Evolutionary conservation across 305 asterid genomes (phyloP), one percentile per base, ranked within the genome.

Genomic region (Rubia peregrina): DNA sequence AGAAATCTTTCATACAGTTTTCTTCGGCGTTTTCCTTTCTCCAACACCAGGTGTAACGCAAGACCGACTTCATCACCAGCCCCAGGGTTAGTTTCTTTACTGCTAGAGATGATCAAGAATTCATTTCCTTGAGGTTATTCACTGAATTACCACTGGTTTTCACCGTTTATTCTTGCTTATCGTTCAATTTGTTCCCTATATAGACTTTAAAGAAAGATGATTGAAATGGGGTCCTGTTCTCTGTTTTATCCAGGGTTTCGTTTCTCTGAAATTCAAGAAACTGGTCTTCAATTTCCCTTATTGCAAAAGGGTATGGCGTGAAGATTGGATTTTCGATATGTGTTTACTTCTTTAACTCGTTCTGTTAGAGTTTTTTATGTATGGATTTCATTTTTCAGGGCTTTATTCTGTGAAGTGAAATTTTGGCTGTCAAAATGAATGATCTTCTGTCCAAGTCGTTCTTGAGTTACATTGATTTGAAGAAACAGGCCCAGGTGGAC

Each of bases 381-480:
- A 53, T 30, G 55, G 69, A 14, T 41, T 51, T 69, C 40, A 49
- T 14, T 69, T 75, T 57, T 63, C 49, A 56, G 49, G 63, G 68
- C 42, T 14, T 56, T 56, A 24, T 41, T 63, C 65, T 9, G 51
- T 33, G 74, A 62, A 26, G 71, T 57, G 44, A 61, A 41, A 74
- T 40, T 75, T 48, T 4, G 74, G 26, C 24, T 1, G 64, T n/a
- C 43, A 87, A 83, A 80, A 92, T 92, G 97, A 92, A 92, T 77
- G 94, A 92, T 85, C 90, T 92, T 8, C 86, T 92, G 95, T 89
- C 90, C 1, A 86, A 81, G 49, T 92, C 97, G 26, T 90, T 90
- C 74, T 48, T 83, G 73, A 83, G 86, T 82, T 92, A 89, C 64
- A 89, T 85, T 33, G 96, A 90, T 69, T 71, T 89, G 87, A 92